phyloP scores from a whole-genome alignment of 2,329 filamentous ascomycete genomes.

The Epichloe sp. region DNA sequence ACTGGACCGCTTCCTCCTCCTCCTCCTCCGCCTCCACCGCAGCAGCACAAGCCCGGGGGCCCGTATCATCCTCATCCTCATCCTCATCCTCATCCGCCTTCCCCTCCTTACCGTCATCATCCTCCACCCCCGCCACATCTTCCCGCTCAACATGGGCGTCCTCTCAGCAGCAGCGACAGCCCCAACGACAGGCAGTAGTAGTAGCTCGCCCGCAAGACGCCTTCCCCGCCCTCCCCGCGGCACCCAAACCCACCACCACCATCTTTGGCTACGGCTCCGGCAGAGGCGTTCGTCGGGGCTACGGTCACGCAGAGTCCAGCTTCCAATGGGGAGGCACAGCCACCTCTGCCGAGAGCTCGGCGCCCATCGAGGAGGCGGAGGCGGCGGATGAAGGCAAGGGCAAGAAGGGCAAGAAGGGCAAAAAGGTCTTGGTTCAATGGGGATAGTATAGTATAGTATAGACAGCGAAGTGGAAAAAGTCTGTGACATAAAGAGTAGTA shows the following conservation, averaged over 20 bases:
- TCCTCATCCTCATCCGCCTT: background rate
- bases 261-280: slow-evolving; percentile 49
- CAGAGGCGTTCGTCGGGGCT: slow-evolving; percentile 39
- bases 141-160: slow-evolving; percentile 16
- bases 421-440: slow-evolving; percentile 51
- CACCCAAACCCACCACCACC: slow-evolving; percentile 53
- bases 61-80: background rate
- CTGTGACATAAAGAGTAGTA: too few species aligned
- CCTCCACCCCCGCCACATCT: slow-evolving; percentile 23
- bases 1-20: background rate
- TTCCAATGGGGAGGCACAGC: slow-evolving; percentile 37
- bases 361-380: slow-evolving; percentile 10
- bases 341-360: slow-evolving; percentile 9
- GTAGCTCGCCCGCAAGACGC: slow-evolving; percentile 37
- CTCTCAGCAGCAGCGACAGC: slow-evolving; percentile 17
- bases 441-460: slow-evolving; percentile 23
- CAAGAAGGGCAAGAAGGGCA: slow-evolving; percentile 45
- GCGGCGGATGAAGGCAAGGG: slow-evolving; percentile 25
- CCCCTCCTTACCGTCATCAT: slow-evolving; percentile 5
- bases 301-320: slow-evolving; percentile 32
- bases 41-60: background rate
- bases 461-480: too few species aligned
- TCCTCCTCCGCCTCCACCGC: background rate
- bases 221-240: slow-evolving; percentile 69
- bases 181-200: slow-evolving; percentile 16